phyloP scores from a whole-genome alignment of 805 yeast genomes.

The Hanseniaspora vineae region DNA sequence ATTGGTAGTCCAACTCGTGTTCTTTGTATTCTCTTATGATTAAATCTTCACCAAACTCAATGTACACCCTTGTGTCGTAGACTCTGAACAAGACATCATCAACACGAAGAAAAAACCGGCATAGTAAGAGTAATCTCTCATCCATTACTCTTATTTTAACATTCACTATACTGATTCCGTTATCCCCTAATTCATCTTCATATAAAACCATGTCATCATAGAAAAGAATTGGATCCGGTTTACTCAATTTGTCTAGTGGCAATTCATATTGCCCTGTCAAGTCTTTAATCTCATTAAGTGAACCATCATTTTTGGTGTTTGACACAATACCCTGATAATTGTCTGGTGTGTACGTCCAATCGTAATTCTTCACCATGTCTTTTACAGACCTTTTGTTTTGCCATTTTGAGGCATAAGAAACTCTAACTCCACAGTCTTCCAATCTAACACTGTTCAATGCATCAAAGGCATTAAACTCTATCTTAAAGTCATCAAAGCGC shows the following conservation, averaged over 20 bases:
- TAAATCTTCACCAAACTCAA: slow-evolving; percentile 44
- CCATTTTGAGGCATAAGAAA: slow-evolving; percentile 86
- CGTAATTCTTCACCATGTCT: slow-evolving; percentile 58
- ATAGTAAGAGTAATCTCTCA: slow-evolving; percentile 56
- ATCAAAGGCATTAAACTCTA: slow-evolving; percentile 65
- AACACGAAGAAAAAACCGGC: slow-evolving; percentile 73
- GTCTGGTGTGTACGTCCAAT: slow-evolving; percentile 85
- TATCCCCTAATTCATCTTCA: slow-evolving; percentile 95
- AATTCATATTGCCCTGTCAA: slow-evolving; percentile 22
- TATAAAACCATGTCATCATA: slow-evolving; percentile 80
- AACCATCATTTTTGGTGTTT: slow-evolving; percentile 6
- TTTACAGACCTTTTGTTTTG: slow-evolving; percentile 28
- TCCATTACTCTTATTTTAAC: slow-evolving; percentile 86
- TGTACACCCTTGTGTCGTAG: slow-evolving; percentile 70
- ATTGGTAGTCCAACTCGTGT: slow-evolving; percentile 44
- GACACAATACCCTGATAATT: slow-evolving; percentile 51
- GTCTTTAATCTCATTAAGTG: background rate
- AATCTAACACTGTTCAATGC: slow-evolving; percentile 43
- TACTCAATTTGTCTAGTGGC: slow-evolving; percentile 57
- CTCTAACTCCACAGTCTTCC: slow-evolving; percentile 47
- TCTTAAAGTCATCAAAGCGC: slow-evolving; percentile 25
- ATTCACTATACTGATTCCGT: slow-evolving; percentile 71
- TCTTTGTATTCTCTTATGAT: slow-evolving; percentile 69
- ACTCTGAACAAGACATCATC: slow-evolving; percentile 81
- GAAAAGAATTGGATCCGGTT: slow-evolving; percentile 76